phyloP scores from a whole-genome alignment of 2,329 filamentous ascomycete genomes.

The Curvularia lunata region DNA sequence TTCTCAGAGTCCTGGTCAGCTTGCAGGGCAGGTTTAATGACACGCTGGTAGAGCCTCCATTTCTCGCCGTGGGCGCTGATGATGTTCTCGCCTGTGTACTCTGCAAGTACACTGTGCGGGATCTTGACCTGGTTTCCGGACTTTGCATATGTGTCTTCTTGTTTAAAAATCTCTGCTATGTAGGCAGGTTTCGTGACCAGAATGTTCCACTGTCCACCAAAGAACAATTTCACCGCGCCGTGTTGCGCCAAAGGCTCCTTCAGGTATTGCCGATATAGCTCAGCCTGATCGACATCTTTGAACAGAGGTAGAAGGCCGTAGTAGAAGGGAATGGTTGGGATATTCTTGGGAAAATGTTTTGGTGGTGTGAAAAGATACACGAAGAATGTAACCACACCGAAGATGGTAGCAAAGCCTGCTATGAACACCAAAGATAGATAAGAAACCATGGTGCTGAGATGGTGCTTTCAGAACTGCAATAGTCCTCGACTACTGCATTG shows the following conservation, averaged over 20 bases:
- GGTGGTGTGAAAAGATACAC: constrained; percentile 36
- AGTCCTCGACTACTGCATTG: constrained; percentile 6
- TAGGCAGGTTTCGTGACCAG: constrained; percentile 55
- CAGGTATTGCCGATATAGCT: constrained; percentile 51
- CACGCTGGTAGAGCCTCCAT: constrained; percentile 39
- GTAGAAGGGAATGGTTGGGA: constrained; percentile 55
- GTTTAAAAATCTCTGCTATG: constrained; percentile 49
- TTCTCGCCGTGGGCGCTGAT: constrained; percentile 41
- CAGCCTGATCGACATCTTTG: constrained; percentile 53
- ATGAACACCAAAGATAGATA: constrained; percentile 34
- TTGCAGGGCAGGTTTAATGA: constrained; percentile 43
- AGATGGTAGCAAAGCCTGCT: constrained; percentile 23
- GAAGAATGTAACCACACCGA: constrained; percentile 31
- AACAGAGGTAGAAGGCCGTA: constrained; percentile 53
- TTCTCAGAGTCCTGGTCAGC: constrained; percentile 31
- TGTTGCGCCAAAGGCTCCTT: constrained; percentile 48
- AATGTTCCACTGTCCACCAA: constrained; percentile 58
- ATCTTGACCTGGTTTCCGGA: constrained; percentile 44
- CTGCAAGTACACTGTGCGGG: constrained; percentile 38
- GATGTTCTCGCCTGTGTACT: constrained; percentile 45
- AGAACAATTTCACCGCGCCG: constrained; percentile 58
- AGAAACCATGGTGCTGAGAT: constrained; percentile 27
- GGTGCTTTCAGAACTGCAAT: constrained; percentile 5
- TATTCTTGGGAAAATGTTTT: constrained; percentile 43
- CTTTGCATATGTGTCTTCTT: constrained; percentile 43